These are phyloP conservation scores for Candida pseudofarinosa DNA, from an alignment of 805 yeast species.

Conservation along the genomic window DNA sequence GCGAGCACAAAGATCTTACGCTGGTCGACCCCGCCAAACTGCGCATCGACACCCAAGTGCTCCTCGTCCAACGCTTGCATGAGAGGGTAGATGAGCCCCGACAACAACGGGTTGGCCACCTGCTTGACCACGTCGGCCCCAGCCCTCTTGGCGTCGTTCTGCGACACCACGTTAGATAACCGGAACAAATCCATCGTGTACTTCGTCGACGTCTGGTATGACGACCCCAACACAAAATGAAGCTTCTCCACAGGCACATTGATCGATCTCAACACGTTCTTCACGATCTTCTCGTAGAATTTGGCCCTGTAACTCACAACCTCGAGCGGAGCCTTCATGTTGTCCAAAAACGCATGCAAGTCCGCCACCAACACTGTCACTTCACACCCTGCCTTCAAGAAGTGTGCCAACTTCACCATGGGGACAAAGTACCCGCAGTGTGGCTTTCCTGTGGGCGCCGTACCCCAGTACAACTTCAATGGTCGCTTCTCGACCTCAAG, in stretches of 20 bases:
- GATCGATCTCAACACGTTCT: constrained; percentile 78
- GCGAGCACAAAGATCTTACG: constrained; percentile 96
- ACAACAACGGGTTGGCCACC: constrained; percentile 86
- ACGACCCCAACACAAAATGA: constrained; percentile 79
- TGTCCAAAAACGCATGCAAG: constrained; percentile 93
- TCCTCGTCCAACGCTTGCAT: constrained; percentile 99
- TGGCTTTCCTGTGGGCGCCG: constrained; percentile 98
- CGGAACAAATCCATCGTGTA: constrained; percentile 89
- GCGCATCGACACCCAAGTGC: constrained; percentile 82
- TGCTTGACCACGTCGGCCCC: constrained; percentile 99
- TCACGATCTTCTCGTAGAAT: constrained; percentile 81
- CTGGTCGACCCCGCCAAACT: constrained; percentile 99
- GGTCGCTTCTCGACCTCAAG: constrained; percentile 80
- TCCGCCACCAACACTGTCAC: constrained; percentile 91
- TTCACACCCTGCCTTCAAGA: constrained; percentile 93
- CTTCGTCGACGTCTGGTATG: constrained; percentile 75
- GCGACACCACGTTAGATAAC: constrained; percentile 79
- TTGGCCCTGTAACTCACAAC: constrained; percentile 84
- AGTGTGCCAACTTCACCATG: constrained; percentile 93
- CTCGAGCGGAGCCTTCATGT: constrained; percentile 97
- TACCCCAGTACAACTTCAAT: constrained; percentile 93
- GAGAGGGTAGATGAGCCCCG: constrained; percentile 93
- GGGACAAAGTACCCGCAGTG: constrained; percentile 99
- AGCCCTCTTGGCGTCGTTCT: constrained; percentile 96
- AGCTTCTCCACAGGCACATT: constrained; percentile 90